Conservation (phyloP, 805 yeast genomes). For the Candida montana region DNA sequence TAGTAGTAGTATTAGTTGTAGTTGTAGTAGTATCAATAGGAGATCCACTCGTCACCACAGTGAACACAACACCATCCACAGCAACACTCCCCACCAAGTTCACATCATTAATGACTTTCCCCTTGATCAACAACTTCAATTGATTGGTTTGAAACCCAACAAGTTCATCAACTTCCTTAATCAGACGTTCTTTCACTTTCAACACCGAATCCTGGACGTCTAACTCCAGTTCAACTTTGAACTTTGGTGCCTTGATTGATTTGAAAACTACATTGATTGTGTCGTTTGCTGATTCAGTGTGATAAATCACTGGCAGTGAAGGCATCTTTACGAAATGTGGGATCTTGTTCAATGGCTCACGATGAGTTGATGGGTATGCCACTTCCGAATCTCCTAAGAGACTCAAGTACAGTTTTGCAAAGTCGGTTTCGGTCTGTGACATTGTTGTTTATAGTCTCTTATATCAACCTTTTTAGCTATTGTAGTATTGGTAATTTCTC, state of each 20-base stretch:
- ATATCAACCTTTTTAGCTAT: too few relatives aligned
- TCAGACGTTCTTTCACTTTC: constrained; percentile 29
- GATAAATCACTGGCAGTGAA: constrained; percentile 36
- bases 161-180: constrained; percentile 20
- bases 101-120: constrained; percentile 56
- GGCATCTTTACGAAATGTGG: constrained; percentile 39
- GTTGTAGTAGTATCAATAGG: neutral
- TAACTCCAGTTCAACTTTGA: constrained; percentile 32
- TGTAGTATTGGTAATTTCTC: too few relatives aligned
- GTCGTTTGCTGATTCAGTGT: constrained; percentile 11
- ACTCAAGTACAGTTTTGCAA: constrained; percentile 16
- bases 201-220: constrained; percentile 26
- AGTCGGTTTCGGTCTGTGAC: constrained; percentile 17
- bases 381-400: constrained; percentile 15
- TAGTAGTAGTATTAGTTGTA: too few relatives aligned
- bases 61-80: constrained; percentile 31
- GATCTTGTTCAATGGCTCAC: constrained; percentile 31
- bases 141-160: constrained; percentile 33
- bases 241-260: constrained; percentile 72
- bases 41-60: constrained; percentile 31
- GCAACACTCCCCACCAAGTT: constrained; percentile 28
- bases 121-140: constrained; percentile 51
- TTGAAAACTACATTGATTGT: constrained; percentile 38
- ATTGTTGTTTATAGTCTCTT: constrained; percentile 1
- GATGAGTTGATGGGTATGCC: constrained; percentile 22